Evolutionary conservation across 2,329 filamentous ascomycete species (phyloP), one percentile per base, ranked within the genome.

Genomic region (Microdochium paspali): DNA sequence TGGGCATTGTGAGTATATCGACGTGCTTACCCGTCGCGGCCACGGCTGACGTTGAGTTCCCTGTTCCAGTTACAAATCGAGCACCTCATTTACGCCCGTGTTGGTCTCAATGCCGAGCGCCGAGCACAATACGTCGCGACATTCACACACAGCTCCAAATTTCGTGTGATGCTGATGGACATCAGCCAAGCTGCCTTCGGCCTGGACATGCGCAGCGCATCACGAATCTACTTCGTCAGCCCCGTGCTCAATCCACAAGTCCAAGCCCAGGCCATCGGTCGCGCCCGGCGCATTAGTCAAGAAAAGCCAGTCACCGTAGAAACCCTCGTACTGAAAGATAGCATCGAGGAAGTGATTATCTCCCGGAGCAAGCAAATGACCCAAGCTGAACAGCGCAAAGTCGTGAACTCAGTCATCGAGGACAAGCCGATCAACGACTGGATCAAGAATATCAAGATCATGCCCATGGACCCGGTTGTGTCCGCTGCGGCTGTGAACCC

Each of bases 201-300:
- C 0, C 73, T 97, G 0, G 90, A 96, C 60, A 82, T 96, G 63
- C 83, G 82, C 46, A 82, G 80, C 10, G 90, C 90, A 1, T 93
- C 86, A 4, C 74, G 91, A 2, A 84, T 97, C 10, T 94, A 90
- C 65, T 96, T 97, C 52, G 77, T 95, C 47, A 91, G 85, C 53
- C 90, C 91, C 0, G 87, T 95, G 12, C 84, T 93, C 61, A 86
- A 90, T 46, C 89, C 89, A 0, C 80, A 87, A 53, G 77, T 95
- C 1, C 87, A 95, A 62, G 89, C 87, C 1, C 91, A 97, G 63
- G 91, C 91, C 0, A 88, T 96, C 52, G 95, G 94, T 50, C 83
- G 91, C 59, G 89, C 87, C 0, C 85, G 94, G 54, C 78, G 91
- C 12, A 94, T 96, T 56, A 90, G 89, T 10, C 90, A 96, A 62